Evolutionary conservation across 2,329 filamentous ascomycete genomes (phyloP).

Genomic region (Neopestalotiopsis sp.): DNA sequence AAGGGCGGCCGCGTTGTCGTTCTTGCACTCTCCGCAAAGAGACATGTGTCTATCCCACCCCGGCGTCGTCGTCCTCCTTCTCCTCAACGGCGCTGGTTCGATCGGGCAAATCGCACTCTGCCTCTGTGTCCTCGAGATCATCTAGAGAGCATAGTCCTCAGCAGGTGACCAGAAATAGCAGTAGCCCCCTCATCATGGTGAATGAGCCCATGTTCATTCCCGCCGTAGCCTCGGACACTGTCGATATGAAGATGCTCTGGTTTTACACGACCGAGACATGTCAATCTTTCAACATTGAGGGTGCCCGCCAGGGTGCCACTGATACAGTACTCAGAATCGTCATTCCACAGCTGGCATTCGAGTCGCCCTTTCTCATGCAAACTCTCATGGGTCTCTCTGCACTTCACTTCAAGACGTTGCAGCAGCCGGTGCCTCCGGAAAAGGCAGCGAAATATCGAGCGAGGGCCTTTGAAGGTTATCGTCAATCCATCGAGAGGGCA

Average conservation of each 20-base stretch:
- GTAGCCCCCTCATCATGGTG: conserved; percentile 25
- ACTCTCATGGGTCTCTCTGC: conserved; percentile 57
- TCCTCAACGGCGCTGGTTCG: conserved; percentile 2
- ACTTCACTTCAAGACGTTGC: conserved; percentile 51
- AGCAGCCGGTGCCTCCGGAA: conserved; percentile 42
- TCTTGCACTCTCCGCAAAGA: conserved; percentile 53
- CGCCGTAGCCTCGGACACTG: conserved; percentile 35
- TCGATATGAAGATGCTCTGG: conserved; percentile 61
- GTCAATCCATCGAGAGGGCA: conserved; percentile 53
- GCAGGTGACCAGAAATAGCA: neutral
- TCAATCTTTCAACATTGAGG: conserved; percentile 49
- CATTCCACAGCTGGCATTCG: conserved; percentile 55
- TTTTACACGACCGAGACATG: conserved; percentile 56
- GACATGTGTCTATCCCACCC: conserved; percentile 50
- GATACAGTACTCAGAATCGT: conserved; percentile 50
- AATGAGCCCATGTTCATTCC: conserved; percentile 43
- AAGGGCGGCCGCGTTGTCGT: conserved; percentile 53
- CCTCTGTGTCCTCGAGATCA: neutral
- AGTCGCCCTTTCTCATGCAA: conserved; percentile 60
- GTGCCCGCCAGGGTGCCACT: conserved; percentile 38
- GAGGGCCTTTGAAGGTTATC: conserved; percentile 56
- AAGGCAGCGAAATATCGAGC: conserved; percentile 51
- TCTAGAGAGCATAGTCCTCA: conserved; percentile 9
- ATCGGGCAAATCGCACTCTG: conserved; percentile 10
- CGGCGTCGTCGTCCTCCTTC: conserved; percentile 20